Evolutionary conservation across 345 rosid species (phyloP), one percentile per base, ranked within the genome.

Genomic region (Murraya paniculata): DNA sequence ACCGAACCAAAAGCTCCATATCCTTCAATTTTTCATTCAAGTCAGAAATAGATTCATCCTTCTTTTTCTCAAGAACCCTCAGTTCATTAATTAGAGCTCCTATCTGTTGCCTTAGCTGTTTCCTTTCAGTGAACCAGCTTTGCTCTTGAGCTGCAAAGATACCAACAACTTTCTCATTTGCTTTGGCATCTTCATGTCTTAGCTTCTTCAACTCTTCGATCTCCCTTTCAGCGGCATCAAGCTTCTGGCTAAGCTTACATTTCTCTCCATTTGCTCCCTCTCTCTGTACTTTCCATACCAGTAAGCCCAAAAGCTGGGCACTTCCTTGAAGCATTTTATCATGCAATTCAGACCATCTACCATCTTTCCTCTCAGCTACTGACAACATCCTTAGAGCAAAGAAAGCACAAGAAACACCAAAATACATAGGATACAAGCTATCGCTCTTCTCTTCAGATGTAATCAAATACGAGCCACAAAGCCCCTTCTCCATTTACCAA

Each of bases 141-240:
- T 96, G 98, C 81, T 94, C 98, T 57, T 90, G 97, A 5, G 92
- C 87, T 4, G 99, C 97, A 78, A 88, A 87, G 62, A 96, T 94
- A 56, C 97, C 71, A 35, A 92, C 97, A 68, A 91, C 98, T 75
- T 92, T 96, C 91, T 96, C 99, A 68, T 94, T 96, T 11, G 98
- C 99, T 79, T 85, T 94, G 7, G 95, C 98, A 75, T 92, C 98
- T 85, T 90, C 97, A 0, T 75, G 87, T 73, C 98, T 89, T 64
- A 81, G 72, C 81, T 88, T 88, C 89, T 88, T 89, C 74, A 94
- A 73, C 85, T 84, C 91, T 61, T 76, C 83, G 22, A 92, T 89
- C 88, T 87, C 92, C 59, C 77, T 81, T 74, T 88, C 88, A n/a
- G 91, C 90, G 25, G 66, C 78, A 83, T 87, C 86, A 14, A 93